These are phyloP conservation scores for Pseudogymnoascus sp. DNA, from an alignment of 2,329 filamentous ascomycete species.

Conservation along the genomic window DNA sequence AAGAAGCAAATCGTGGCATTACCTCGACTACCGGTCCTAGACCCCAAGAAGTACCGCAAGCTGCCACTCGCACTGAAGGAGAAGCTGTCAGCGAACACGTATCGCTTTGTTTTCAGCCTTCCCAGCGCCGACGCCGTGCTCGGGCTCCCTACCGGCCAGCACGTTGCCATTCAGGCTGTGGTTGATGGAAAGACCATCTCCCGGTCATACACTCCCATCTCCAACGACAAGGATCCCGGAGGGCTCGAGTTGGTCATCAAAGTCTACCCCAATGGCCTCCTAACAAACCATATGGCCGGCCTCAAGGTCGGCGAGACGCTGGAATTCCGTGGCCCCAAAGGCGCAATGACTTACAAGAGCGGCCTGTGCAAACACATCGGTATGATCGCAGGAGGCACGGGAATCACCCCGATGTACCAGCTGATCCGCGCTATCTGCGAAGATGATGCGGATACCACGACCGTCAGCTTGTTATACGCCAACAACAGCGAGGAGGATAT, in stretches of 20 bases:
- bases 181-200: constrained; percentile 30
- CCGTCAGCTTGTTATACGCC: constrained; percentile 52
- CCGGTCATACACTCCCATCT: constrained; percentile 39
- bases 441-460: constrained; percentile 50
- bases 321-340: constrained; percentile 49
- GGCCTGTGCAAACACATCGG: constrained; percentile 40
- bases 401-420: constrained; percentile 54
- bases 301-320: constrained; percentile 44
- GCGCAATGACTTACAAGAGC: constrained; percentile 46
- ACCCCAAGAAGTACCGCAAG: constrained; percentile 19
- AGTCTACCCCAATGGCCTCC: constrained; percentile 47
- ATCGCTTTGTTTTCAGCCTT: constrained; percentile 28
- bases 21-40: constrained; percentile 6
- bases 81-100: constrained; percentile 16
- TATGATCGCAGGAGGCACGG: constrained; percentile 49
- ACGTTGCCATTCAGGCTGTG: constrained; percentile 32
- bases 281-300: constrained; percentile 41
- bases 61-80: constrained; percentile 18
- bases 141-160: constrained; percentile 37
- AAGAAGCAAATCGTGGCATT: background rate
- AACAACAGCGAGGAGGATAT: constrained; percentile 55
- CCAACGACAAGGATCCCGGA: constrained; percentile 45
- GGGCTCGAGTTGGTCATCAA: constrained; percentile 45
- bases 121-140: constrained; percentile 28
- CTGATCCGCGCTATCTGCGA: constrained; percentile 58